Conservation (phyloP, 345 rosid genomes). For the Eucalyptus polybractea region DNA sequence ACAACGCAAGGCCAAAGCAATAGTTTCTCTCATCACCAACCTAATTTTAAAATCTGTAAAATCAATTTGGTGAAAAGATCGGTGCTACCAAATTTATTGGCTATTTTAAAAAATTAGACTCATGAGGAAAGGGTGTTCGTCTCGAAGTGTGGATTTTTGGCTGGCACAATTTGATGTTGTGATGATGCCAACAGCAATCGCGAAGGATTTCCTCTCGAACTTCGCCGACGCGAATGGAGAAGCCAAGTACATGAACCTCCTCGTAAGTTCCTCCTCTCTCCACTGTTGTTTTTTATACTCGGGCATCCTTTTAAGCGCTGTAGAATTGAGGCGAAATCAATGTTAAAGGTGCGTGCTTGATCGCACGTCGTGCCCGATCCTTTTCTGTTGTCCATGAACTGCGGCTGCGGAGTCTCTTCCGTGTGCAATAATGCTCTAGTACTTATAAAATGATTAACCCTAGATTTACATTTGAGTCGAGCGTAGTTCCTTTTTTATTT, state of each 20-base stretch:
- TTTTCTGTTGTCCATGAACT: not conserved
- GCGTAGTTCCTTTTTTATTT: not conserved
- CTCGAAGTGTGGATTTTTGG: not conserved
- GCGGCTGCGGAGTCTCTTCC: not conserved
- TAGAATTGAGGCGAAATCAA: not conserved
- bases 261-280: slow-evolving; percentile 34
- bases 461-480: not conserved
- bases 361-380: not conserved
- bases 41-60: too few species aligned
- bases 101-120: not conserved
- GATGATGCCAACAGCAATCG: slow-evolving; percentile 13
- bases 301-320: not conserved
- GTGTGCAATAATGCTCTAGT: not conserved
- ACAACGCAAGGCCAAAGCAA: not conserved
- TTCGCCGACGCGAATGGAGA: slow-evolving; percentile 58
- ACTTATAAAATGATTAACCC: not conserved
- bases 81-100: not conserved
- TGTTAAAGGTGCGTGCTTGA: not conserved
- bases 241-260: slow-evolving; percentile 67
- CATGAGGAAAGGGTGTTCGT: accelerated
- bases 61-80: too few species aligned
- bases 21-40: not conserved
- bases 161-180: not conserved
- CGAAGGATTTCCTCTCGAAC: slow-evolving; percentile 62
- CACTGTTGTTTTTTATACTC: not conserved